Conservation (phyloP, 371 early-diverging fungal species). For the Blakeslea trispora region DNA sequence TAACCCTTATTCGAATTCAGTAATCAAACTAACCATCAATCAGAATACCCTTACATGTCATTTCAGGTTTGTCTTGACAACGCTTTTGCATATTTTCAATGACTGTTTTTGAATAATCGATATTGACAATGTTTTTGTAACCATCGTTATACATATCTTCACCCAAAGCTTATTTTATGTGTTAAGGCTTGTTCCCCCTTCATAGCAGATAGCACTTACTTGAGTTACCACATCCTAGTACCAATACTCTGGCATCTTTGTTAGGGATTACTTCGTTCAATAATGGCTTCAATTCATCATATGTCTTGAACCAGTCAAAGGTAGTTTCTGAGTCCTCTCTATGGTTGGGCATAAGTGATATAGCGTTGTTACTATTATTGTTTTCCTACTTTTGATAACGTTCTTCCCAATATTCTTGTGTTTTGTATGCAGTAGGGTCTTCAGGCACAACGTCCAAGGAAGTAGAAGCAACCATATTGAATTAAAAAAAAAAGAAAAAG, state of each 20-base stretch:
- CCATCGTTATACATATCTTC: slow-evolving; percentile 84
- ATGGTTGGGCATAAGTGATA: slow-evolving; percentile 3
- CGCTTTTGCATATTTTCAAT: slow-evolving; percentile 77
- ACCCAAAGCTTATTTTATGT: slow-evolving; percentile 75
- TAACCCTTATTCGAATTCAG: slow-evolving; percentile 55
- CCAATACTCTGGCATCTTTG: slow-evolving; percentile 63
- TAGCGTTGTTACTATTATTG: background rate
- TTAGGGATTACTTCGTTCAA: slow-evolving; percentile 58
- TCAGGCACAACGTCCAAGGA: slow-evolving; percentile 60
- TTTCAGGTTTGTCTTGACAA: slow-evolving; percentile 58
- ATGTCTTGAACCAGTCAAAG: slow-evolving; percentile 90
- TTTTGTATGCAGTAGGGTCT: slow-evolving; percentile 66
- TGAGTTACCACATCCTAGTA: slow-evolving; percentile 83
- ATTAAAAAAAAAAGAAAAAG: slow-evolving; percentile 3
- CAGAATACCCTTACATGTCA: slow-evolving; percentile 52
- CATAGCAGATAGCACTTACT: too few species aligned
- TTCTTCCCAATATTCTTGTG: slow-evolving; percentile 67
- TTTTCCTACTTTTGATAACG: slow-evolving; percentile 41
- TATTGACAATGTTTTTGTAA: slow-evolving; percentile 74
- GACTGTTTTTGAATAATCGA: slow-evolving; percentile 80
- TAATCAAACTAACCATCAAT: too few species aligned
- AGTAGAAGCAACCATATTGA: slow-evolving; percentile 43
- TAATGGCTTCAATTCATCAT: slow-evolving; percentile 68
- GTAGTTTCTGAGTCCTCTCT: slow-evolving; percentile 58
- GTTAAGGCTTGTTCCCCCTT: too few species aligned